Conservation (phyloP, 2,329 filamentous ascomycete genomes). For the Teratosphaeria zuluensis region DNA sequence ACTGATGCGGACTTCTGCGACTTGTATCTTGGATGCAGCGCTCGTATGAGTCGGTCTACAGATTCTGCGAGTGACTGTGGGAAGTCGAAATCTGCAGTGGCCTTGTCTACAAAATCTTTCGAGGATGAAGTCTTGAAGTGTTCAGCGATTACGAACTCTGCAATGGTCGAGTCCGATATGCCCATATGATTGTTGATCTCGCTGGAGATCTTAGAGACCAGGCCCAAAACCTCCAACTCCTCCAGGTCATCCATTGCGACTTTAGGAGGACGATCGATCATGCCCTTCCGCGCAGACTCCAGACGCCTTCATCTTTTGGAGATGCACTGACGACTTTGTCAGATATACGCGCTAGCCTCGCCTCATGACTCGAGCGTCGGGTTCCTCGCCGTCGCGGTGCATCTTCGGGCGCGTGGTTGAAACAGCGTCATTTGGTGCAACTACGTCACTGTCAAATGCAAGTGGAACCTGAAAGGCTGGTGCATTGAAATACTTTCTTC, state of each 20-base stretch:
- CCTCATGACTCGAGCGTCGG: not conserved
- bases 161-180: constrained; percentile 85
- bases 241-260: constrained; percentile 73
- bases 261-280: not conserved
- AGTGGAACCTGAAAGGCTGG: not conserved
- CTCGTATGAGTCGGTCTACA: constrained; percentile 76
- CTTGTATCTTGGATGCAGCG: constrained; percentile 67
- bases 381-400: not conserved
- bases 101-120: constrained; percentile 63
- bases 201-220: constrained; percentile 88
- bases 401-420: not conserved
- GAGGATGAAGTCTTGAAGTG: constrained; percentile 64
- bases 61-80: constrained; percentile 81
- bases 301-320: not conserved
- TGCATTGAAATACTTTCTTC: not conserved
- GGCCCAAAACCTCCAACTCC: constrained; percentile 82
- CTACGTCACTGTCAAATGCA: not conserved
- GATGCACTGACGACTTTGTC: not conserved
- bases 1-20: constrained; percentile 42
- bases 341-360: not conserved
- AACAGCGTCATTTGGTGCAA: not conserved
- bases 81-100: constrained; percentile 72
- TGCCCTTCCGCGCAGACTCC: not conserved
- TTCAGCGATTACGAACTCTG: constrained; percentile 91
- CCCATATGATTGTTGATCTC: constrained; percentile 92